Evolutionary conservation across 2,329 filamentous ascomycete genomes (phyloP).

Genomic region (Trichophyton benhamiae): DNA sequence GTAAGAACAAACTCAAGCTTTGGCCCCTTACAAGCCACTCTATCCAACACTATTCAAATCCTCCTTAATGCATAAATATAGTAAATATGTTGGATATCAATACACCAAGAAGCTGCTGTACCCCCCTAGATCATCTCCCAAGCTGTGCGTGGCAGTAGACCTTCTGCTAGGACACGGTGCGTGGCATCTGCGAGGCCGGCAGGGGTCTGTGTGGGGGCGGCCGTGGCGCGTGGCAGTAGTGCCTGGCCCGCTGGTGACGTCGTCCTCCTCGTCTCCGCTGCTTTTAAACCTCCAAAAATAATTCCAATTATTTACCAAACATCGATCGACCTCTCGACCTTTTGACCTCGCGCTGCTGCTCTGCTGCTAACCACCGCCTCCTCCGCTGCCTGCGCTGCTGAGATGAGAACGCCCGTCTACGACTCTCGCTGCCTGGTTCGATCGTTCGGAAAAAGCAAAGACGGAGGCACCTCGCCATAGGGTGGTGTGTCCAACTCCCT

Average conservation of each 20-base stretch:
- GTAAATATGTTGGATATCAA: not conserved
- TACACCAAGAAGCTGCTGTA: not conserved
- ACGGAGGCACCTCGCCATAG: not conserved
- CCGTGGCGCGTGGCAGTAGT: slow-evolving; percentile 1
- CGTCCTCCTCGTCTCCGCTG: not conserved
- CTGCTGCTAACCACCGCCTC: not conserved
- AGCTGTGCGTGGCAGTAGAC: not conserved
- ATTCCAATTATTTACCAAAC: not conserved
- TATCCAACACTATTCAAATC: not conserved
- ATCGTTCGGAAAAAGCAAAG: slow-evolving; percentile 1
- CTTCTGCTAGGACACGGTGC: not conserved
- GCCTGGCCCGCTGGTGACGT: not conserved
- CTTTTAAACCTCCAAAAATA: not conserved
- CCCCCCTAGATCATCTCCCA: too few species aligned
- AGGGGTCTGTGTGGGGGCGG: not conserved
- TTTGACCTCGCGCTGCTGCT: not conserved
- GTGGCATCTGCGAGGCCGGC: not conserved
- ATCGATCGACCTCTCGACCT: not conserved
- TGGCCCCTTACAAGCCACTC: not conserved
- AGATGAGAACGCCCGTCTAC: not conserved
- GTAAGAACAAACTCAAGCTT: too few species aligned
- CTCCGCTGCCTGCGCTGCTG: not conserved
- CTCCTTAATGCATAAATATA: not conserved
- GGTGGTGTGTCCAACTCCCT: not conserved
- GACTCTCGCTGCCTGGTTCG: not conserved